A percentile compares a stretch with the other conserved stretches of the same genome.
These are phyloP conservation scores for Arthroderma sp. DNA, from an alignment of 2,329 filamentous ascomycete species.

Conservation along the genomic window DNA sequence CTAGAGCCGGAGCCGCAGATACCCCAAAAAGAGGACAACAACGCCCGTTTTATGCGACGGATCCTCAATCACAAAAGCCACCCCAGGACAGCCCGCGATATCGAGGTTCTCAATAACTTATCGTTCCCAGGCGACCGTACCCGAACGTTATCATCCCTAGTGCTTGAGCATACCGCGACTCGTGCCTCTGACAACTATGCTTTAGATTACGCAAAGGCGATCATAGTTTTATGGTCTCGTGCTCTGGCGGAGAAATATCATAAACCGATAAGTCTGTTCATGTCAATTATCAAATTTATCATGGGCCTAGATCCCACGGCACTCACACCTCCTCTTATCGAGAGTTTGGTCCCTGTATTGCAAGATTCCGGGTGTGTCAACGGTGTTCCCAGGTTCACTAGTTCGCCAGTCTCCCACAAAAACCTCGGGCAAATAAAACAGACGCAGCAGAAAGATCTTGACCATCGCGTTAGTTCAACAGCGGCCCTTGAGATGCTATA, in stretches of 20 bases:
- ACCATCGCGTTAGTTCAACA: conserved; percentile 40
- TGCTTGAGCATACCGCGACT: conserved; percentile 39
- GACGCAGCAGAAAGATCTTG: conserved; percentile 30
- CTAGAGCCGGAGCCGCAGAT: conserved; percentile 17
- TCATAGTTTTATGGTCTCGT: conserved; percentile 43
- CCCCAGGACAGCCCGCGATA: conserved; percentile 34
- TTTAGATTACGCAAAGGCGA: conserved; percentile 35
- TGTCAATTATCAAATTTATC: conserved; percentile 29
- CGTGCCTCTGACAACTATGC: conserved; percentile 34
- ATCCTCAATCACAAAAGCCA: conserved; percentile 44
- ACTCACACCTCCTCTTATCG: conserved; percentile 25
- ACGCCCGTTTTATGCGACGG: conserved; percentile 36
- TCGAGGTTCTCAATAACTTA: conserved; percentile 42
- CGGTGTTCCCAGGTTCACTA: conserved; percentile 37
- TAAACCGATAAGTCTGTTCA: conserved; percentile 29
- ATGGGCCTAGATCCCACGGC: conserved; percentile 26
- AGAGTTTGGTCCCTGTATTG: conserved; percentile 26
- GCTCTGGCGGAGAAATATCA: conserved; percentile 43
- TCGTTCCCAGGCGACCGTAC: conserved; percentile 40
- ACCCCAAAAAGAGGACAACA: conserved; percentile 14
- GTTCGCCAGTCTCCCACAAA: conserved; percentile 30
- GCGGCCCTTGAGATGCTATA: conserved; percentile 43
- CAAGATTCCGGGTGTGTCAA: conserved; percentile 41
- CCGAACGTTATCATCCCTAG: conserved; percentile 38
- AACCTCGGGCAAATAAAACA: conserved; percentile 26